phyloP scores from a whole-genome alignment of 805 yeast species.

The Candida railenensis region DNA sequence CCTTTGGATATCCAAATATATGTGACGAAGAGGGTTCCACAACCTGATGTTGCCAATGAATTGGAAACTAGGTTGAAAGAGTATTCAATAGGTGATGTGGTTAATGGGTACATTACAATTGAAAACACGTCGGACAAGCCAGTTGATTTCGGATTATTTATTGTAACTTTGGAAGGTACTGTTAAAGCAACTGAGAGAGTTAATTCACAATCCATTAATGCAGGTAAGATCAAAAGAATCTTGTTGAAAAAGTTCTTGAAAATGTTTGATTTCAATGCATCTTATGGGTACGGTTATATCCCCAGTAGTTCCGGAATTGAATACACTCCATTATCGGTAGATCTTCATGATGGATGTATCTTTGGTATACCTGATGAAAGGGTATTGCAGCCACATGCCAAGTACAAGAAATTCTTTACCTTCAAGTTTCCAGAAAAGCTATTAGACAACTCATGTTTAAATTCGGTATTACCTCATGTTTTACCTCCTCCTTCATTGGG shows the following conservation, averaged over 20 bases:
- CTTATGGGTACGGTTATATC: slow-evolving; percentile 47
- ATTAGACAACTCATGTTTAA: slow-evolving; percentile 52
- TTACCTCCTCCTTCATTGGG: slow-evolving; percentile 46
- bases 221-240: slow-evolving; percentile 25
- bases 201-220: slow-evolving; percentile 10
- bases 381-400: slow-evolving; percentile 45
- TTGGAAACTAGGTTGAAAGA: slow-evolving; percentile 47
- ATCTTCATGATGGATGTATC: slow-evolving; percentile 43
- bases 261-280: slow-evolving; percentile 62
- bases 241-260: slow-evolving; percentile 51
- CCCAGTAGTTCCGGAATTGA: slow-evolving; percentile 53
- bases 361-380: slow-evolving; percentile 52
- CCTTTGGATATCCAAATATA: slow-evolving; percentile 49
- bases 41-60: slow-evolving; percentile 38
- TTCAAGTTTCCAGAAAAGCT: slow-evolving; percentile 56
- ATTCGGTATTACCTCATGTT: slow-evolving; percentile 36
- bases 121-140: slow-evolving; percentile 46
- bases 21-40: slow-evolving; percentile 53
- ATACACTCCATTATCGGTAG: slow-evolving; percentile 43
- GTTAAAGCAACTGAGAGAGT: slow-evolving; percentile 31
- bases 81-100: slow-evolving; percentile 40
- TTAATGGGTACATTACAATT: slow-evolving; percentile 46
- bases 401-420: slow-evolving; percentile 57
- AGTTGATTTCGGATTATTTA: slow-evolving; percentile 43
- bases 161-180: slow-evolving; percentile 50